Evolutionary conservation across 1,284 basidiomycete species (phyloP).

Genomic region (Ganoderma meredithae): DNA sequence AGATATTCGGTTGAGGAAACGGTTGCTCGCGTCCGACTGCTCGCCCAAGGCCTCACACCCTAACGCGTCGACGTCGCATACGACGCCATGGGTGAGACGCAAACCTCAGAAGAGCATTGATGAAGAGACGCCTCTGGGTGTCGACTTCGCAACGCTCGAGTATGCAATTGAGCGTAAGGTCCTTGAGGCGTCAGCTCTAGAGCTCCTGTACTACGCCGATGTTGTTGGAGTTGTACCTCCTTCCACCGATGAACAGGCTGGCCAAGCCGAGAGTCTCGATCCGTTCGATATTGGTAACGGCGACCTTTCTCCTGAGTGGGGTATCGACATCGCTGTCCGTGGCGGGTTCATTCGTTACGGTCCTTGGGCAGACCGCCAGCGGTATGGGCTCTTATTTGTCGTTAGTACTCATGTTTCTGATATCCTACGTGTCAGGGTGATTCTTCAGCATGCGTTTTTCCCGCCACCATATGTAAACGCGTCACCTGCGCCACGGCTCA

Average conservation of each 20-base stretch:
- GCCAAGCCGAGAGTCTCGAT: constrained; percentile 47
- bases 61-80: constrained; percentile 23
- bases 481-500: constrained; percentile 61
- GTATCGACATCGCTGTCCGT: constrained; percentile 82
- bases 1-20: constrained; percentile 56
- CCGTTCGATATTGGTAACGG: constrained; percentile 84
- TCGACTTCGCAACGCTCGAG: constrained; percentile 66
- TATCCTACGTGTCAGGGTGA: constrained; percentile 53
- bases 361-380: constrained; percentile 93
- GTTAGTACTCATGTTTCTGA: background rate
- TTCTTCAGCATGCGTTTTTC: constrained; percentile 84
- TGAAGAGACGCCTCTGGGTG: constrained; percentile 60
- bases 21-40: constrained; percentile 35
- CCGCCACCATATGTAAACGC: constrained; percentile 79
- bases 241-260: constrained; percentile 43
- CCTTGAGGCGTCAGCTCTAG: constrained; percentile 77
- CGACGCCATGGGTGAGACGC: constrained; percentile 41
- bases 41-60: constrained; percentile 12
- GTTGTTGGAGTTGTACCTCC: constrained; percentile 71
- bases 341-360: constrained; percentile 85
- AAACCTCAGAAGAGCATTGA: constrained; percentile 53
- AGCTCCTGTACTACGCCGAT: constrained; percentile 87
- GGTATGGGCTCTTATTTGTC: constrained; percentile 48
- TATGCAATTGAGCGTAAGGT: constrained; percentile 89
- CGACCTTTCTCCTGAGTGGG: constrained; percentile 91